Percentiles rank a stretch among this genome's conserved stretches.
Conservation (phyloP, 1,284 basidiomycete species). For the Apiotrichum porosum region DNA sequence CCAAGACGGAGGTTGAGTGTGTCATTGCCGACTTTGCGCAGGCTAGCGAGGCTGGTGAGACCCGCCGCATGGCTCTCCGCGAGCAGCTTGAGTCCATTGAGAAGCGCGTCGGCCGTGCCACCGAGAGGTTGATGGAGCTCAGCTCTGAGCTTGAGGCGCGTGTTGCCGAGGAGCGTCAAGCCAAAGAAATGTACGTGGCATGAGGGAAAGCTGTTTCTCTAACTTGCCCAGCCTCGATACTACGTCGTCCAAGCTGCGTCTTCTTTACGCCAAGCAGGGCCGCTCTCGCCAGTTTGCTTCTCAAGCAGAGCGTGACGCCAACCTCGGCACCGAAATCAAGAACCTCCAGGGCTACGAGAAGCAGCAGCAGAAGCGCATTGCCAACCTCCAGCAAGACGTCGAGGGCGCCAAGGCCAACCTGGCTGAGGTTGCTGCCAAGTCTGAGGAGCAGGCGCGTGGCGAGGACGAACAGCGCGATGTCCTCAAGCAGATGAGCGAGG, state of each 20-base stretch:
- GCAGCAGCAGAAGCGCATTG: conserved; percentile 58
- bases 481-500: conserved; percentile 69
- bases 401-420: conserved; percentile 70
- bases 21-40: conserved; percentile 73
- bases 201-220: neutral
- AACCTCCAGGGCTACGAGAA: conserved; percentile 60
- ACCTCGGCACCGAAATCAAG: conserved; percentile 66
- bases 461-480: conserved; percentile 64
- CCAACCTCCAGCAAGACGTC: conserved; percentile 62
- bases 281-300: conserved; percentile 79
- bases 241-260: conserved; percentile 62
- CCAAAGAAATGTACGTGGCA: conserved; percentile 54
- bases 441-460: conserved; percentile 58
- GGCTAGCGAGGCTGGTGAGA: conserved; percentile 62
- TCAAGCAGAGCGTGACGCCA: conserved; percentile 73
- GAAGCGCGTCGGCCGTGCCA: conserved; percentile 60
- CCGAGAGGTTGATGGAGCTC: conserved; percentile 59
- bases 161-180: conserved; percentile 59
- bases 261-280: conserved; percentile 81
- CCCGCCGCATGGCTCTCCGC: conserved; percentile 53
- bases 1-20: conserved; percentile 75
- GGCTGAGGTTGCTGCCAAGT: conserved; percentile 63
- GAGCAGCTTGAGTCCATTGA: conserved; percentile 63
- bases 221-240: conserved; percentile 58
- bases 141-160: conserved; percentile 62